Percentiles rank a stretch among this genome's conserved stretches.
phyloP scores from a whole-genome alignment of 441 rosid species.

The Kokia cookei region DNA sequence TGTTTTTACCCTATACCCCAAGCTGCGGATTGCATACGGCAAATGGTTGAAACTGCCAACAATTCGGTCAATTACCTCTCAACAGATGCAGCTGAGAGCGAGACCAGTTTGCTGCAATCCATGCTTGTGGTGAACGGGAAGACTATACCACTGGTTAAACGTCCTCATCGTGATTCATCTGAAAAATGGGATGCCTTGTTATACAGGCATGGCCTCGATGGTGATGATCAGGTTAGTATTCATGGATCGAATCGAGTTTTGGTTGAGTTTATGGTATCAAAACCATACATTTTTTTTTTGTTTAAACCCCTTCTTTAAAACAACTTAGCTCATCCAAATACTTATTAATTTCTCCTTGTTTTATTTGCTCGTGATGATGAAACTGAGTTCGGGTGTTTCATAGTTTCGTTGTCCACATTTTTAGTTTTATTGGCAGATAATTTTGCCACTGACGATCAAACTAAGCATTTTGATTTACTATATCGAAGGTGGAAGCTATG shows the following conservation, averaged over 20 bases:
- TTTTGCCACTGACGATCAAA: background rate
- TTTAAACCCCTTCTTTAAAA: too few relatives aligned
- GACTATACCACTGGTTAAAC: conserved; percentile 65
- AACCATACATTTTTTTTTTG: too few relatives aligned
- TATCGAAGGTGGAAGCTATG: conserved; percentile 89
- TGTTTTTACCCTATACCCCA: conserved; percentile 92
- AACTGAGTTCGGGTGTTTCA: background rate
- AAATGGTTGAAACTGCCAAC: conserved; percentile 59
- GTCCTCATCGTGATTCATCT: conserved; percentile 68
- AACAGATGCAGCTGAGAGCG: conserved; percentile 93
- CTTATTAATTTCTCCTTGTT: background rate
- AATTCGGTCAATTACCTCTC: conserved; percentile 78
- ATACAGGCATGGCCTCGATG: conserved; percentile 61
- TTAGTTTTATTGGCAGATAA: too few relatives aligned
- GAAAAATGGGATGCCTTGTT: conserved; percentile 96
- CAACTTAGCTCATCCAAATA: too few relatives aligned
- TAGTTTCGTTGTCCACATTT: background rate
- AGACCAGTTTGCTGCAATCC: conserved; percentile 74
- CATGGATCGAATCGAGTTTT: too few relatives aligned
- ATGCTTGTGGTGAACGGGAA: conserved; percentile 60
- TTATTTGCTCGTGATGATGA: background rate
- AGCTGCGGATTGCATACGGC: conserved; percentile 81
- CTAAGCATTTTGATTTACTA: background rate
- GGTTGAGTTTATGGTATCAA: background rate
- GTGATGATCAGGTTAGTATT: conserved; percentile 62